Conservation (phyloP, 768 basidiomycete species). For the Suillus hirtellus region DNA sequence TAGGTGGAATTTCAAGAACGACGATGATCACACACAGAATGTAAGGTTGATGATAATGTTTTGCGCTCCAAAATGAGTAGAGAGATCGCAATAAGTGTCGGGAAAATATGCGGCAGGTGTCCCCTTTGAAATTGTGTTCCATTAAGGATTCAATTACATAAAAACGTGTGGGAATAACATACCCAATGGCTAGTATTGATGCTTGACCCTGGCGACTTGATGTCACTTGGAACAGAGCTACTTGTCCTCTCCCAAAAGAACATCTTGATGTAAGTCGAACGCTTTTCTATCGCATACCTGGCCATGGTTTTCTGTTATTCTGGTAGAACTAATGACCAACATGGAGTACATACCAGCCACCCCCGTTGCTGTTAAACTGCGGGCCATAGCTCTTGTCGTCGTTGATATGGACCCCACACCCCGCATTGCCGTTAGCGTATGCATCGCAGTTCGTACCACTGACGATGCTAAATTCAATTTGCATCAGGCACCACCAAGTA, state of each 20-base stretch:
- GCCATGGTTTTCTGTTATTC: not conserved
- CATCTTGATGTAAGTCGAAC: constrained; percentile 31
- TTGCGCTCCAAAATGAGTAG: constrained; percentile 52
- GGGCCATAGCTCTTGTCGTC: constrained; percentile 36
- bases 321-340: not conserved
- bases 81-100: constrained; percentile 55
- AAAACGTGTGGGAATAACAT: not conserved
- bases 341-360: constrained; percentile 33
- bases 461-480: constrained; percentile 15
- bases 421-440: constrained; percentile 25
- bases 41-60: constrained; percentile 63
- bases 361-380: constrained; percentile 36
- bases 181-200: constrained; percentile 30
- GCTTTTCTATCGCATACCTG: constrained; percentile 40
- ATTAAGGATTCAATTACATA: not conserved
- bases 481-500: constrained; percentile 5
- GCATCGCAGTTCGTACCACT: constrained; percentile 27
- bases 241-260: constrained; percentile 44
- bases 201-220: constrained; percentile 24
- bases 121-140: constrained; percentile 39
- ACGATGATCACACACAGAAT: constrained; percentile 23
- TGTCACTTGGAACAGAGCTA: constrained; percentile 35
- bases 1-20: constrained; percentile 14
- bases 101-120: constrained; percentile 64
- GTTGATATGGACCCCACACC: constrained; percentile 32